Conservation (phyloP, 75 land plant genomes). For the Larix kaempferi region DNA sequence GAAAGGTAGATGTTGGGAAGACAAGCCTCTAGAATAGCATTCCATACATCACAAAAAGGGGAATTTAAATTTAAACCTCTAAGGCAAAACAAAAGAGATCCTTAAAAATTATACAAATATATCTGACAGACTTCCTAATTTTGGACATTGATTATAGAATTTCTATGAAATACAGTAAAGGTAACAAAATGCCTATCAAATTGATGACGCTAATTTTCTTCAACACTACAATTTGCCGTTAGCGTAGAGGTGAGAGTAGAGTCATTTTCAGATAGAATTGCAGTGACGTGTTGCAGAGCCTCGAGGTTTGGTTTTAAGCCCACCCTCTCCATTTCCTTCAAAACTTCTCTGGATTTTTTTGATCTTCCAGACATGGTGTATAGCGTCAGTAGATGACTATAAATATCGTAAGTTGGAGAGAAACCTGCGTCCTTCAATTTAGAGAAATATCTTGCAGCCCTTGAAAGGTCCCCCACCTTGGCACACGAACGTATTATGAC, state of each 20-base stretch:
- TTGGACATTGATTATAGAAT: too few relatives aligned
- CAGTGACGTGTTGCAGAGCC: neutral
- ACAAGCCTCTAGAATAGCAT: too few relatives aligned
- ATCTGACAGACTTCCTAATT: too few relatives aligned
- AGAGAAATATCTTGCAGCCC: constrained; percentile 54
- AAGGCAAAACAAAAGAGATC: too few relatives aligned
- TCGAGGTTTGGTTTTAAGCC: constrained; percentile 27
- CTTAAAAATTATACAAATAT: too few relatives aligned
- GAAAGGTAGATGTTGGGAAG: too few relatives aligned
- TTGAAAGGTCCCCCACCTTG: constrained; percentile 51
- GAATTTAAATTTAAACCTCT: too few relatives aligned
- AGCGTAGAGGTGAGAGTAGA: neutral
- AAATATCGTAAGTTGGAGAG: constrained; percentile 62
- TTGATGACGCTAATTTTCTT: too few relatives aligned
- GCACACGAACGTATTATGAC: constrained; percentile 62
- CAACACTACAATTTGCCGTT: neutral
- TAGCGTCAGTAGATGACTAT: constrained; percentile 46
- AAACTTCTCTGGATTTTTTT: constrained; percentile 52
- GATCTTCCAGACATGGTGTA: constrained; percentile 41
- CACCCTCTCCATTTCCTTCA: constrained; percentile 51
- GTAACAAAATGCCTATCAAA: too few relatives aligned
- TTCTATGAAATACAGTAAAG: too few relatives aligned
- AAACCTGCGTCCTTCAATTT: constrained; percentile 68
- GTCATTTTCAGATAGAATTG: neutral
- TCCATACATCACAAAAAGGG: too few relatives aligned